Evolutionary conservation across 345 rosid species (phyloP).

Genomic region (Rhizophora mangle): DNA sequence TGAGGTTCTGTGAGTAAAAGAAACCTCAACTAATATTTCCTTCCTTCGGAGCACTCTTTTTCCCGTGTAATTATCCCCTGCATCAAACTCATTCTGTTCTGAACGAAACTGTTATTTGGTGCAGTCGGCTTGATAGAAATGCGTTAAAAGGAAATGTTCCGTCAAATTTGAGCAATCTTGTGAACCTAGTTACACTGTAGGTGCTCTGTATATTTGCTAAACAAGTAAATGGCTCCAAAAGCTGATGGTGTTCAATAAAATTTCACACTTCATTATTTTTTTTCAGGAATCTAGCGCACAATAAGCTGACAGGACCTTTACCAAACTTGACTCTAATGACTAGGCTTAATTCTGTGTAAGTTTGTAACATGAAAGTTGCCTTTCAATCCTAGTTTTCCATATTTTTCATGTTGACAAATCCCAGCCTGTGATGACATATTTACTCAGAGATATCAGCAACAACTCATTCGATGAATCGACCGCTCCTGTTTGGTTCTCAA

Average conservation of each 20-base stretch:
- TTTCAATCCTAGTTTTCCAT: neutral
- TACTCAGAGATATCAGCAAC: conserved; percentile 83
- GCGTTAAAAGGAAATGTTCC: conserved; percentile 58
- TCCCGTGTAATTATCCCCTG: neutral
- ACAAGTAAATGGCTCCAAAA: no score
- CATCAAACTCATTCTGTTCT: conserved; percentile 1
- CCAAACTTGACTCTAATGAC: conserved; percentile 73
- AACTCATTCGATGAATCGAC: conserved; percentile 63
- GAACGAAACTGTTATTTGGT: conserved; percentile 18
- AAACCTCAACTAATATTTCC: neutral
- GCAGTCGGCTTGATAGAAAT: conserved; percentile 98
- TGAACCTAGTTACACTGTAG: conserved; percentile 67
- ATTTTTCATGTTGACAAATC: neutral
- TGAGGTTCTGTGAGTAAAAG: conserved; percentile 90
- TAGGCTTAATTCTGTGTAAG: conserved; percentile 74
- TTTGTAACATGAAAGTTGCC: conserved; percentile 1
- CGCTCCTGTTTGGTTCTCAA: conserved; percentile 83
- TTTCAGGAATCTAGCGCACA: conserved; percentile 81
- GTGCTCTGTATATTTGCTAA: conserved; percentile 20
- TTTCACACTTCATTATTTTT: neutral
- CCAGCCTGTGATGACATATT: conserved; percentile 1
- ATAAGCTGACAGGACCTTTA: conserved; percentile 64
- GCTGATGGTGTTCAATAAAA: neutral
- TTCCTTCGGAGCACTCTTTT: neutral
- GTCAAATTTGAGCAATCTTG: conserved; percentile 66